phyloP scores from a whole-genome alignment of 169 alveolate species.

The Neospora caninum region DNA sequence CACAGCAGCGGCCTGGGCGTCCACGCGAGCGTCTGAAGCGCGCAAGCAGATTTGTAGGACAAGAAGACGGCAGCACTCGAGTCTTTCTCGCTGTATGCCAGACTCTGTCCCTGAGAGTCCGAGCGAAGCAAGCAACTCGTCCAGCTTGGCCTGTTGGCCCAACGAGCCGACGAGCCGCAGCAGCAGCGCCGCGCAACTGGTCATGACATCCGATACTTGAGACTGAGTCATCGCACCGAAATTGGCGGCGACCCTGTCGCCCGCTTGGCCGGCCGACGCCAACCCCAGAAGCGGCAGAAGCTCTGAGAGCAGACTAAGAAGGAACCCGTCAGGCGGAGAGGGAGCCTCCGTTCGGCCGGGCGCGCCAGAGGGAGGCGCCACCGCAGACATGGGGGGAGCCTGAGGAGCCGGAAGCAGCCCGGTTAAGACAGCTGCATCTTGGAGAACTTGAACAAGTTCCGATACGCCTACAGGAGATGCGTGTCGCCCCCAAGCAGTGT shows the following conservation, averaged over 20 bases:
- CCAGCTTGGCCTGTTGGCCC: neutral
- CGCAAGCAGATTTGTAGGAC: neutral
- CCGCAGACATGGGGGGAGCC: neutral
- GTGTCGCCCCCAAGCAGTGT: neutral
- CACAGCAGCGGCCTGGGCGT: neutral
- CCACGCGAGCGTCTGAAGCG: neutral
- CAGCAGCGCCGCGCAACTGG: neutral
- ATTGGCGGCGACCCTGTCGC: neutral
- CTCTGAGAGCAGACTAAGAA: neutral
- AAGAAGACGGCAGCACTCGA: neutral
- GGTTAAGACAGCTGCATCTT: neutral
- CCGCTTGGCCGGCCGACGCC: neutral
- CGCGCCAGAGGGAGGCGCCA: too few species aligned
- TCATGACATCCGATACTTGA: neutral
- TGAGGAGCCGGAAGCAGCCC: neutral
- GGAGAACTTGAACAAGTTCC: neutral
- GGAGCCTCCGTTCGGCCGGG: too few species aligned
- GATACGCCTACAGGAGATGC: neutral
- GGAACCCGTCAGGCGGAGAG: neutral
- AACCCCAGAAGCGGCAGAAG: neutral
- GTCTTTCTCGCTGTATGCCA: neutral
- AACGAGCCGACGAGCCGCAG: neutral
- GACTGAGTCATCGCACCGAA: neutral
- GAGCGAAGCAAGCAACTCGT: neutral
- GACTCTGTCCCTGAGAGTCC: neutral